These are phyloP conservation scores for Cornus suecica DNA, from an alignment of 148 eudicot genomes.

Conservation along the genomic window DNA sequence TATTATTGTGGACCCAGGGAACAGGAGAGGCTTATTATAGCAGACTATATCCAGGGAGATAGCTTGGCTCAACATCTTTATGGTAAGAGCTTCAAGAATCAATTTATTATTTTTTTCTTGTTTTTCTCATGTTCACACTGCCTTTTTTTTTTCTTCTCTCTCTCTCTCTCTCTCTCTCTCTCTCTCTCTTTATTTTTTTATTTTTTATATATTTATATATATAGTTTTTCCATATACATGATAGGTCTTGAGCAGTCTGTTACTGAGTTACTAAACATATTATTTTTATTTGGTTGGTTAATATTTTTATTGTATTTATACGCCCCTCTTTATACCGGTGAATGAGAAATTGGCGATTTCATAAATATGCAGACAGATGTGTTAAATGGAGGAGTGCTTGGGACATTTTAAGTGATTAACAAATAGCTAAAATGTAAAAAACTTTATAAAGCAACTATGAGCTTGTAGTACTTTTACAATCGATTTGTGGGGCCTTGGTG, in stretches of 20 bases:
- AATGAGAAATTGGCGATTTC: no score
- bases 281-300: neutral
- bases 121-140: neutral
- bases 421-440: no score
- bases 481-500: no score
- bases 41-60: constrained; percentile 82
- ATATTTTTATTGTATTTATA: neutral
- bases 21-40: constrained; percentile 89
- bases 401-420: no score
- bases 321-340: neutral
- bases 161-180: no score
- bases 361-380: no score
- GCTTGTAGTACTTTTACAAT: no score
- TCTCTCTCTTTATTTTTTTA: no score
- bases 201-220: no score
- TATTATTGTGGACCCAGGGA: constrained; percentile 97
- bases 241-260: neutral
- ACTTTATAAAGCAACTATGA: no score
- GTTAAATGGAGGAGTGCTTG: no score
- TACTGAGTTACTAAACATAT: neutral
- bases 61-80: constrained; percentile 90
- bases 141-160: neutral
- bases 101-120: neutral
- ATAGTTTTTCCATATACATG: neutral
- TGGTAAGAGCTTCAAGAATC: constrained; percentile 47